phyloP scores from a whole-genome alignment of 306 rosid species.

The Adenanthera pavonina region DNA sequence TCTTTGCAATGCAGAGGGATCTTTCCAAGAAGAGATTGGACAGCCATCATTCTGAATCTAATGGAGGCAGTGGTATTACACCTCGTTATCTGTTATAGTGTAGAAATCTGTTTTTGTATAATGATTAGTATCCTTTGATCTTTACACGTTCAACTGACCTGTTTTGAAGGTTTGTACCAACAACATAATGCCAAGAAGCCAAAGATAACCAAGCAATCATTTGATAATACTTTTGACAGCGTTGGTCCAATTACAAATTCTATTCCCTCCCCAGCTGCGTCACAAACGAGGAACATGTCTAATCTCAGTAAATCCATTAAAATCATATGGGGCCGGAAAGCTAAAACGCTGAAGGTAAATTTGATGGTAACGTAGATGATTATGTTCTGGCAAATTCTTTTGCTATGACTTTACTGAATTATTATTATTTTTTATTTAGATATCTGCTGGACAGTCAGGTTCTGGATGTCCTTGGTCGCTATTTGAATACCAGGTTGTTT shows the following conservation, averaged over 20 bases:
- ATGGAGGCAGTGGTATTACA: constrained; percentile 67
- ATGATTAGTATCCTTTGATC: constrained; percentile 15
- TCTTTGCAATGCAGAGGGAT: constrained; percentile 65
- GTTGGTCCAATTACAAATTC: constrained; percentile 62
- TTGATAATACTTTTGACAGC: constrained; percentile 71
- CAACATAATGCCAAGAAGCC: constrained; percentile 73
- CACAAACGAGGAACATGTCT: constrained; percentile 82
- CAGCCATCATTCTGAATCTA: constrained; percentile 67
- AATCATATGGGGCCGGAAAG: constrained; percentile 72
- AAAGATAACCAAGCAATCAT: constrained; percentile 64
- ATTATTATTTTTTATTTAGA: constrained; percentile 47
- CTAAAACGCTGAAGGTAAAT: constrained; percentile 68
- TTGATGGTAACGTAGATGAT: constrained; percentile 15
- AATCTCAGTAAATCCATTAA: constrained; percentile 70
- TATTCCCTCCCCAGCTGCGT: constrained; percentile 81
- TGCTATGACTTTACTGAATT: not conserved
- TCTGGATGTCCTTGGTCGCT: constrained; percentile 86
- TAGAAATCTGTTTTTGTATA: constrained; percentile 17
- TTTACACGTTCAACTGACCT: constrained; percentile 29
- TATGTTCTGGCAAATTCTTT: constrained; percentile 23
- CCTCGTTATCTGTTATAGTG: constrained; percentile 4
- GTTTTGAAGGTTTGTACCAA: constrained; percentile 61
- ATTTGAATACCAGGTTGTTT: constrained; percentile 83
- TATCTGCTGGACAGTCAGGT: constrained; percentile 63
- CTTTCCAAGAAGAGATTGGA: constrained; percentile 69